phyloP scores from a whole-genome alignment of 2,329 filamentous ascomycete species.

The Aspergillus ustus region DNA sequence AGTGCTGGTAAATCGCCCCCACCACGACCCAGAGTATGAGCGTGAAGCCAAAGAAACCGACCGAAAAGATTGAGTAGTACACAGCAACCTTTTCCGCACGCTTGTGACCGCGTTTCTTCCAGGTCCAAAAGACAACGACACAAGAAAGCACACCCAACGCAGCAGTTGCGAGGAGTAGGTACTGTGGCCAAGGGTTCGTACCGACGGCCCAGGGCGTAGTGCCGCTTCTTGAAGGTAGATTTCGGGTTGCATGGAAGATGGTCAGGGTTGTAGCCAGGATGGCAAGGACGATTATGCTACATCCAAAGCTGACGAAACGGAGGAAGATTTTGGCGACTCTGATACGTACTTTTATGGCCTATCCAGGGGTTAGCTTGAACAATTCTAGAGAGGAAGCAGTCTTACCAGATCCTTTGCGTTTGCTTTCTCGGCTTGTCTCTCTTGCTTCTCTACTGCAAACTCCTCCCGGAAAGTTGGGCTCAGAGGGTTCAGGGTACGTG shows the following conservation, averaged over 20 bases:
- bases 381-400: slow-evolving; percentile 26
- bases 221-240: slow-evolving; percentile 74
- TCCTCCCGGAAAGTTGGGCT: slow-evolving; percentile 94
- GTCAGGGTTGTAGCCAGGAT: slow-evolving; percentile 87
- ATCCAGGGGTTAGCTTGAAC: slow-evolving; percentile 40
- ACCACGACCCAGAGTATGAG: slow-evolving; percentile 91
- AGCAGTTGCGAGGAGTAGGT: slow-evolving; percentile 77
- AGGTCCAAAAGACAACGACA: slow-evolving; percentile 78
- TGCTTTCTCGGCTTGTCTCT: slow-evolving; percentile 79
- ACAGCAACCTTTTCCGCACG: slow-evolving; percentile 90
- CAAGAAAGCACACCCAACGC: slow-evolving; percentile 81
- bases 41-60: slow-evolving; percentile 91
- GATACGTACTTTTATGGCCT: slow-evolving; percentile 93
- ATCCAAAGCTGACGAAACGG: slow-evolving; percentile 95
- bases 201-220: slow-evolving; percentile 82
- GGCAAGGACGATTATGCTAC: slow-evolving; percentile 89
- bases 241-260: slow-evolving; percentile 88
- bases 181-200: slow-evolving; percentile 88
- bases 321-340: slow-evolving; percentile 93
- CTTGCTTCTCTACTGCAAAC: slow-evolving; percentile 81
- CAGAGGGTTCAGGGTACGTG: slow-evolving; percentile 74
- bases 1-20: slow-evolving; percentile 80
- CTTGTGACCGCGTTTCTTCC: slow-evolving; percentile 85
- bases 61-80: slow-evolving; percentile 94
- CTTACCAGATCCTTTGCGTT: slow-evolving; percentile 87